Conservation (phyloP, 257 asterid genomes). For the Cynanchum wilfordii region DNA sequence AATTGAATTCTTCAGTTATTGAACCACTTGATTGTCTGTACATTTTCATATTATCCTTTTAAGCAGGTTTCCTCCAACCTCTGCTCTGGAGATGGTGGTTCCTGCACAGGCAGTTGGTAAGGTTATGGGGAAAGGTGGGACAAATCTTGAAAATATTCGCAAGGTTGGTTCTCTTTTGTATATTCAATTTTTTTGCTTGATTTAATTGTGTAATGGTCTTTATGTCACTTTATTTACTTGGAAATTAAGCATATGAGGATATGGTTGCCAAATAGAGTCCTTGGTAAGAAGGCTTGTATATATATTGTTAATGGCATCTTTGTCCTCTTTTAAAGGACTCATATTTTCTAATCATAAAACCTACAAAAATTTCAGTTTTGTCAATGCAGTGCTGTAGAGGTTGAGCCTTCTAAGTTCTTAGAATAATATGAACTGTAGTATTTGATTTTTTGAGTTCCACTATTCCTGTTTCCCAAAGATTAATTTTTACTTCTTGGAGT, state of each 20-base stretch:
- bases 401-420: background rate
- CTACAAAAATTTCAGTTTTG: background rate
- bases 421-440: background rate
- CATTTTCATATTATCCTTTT: slow-evolving; percentile 9
- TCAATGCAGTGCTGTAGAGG: background rate
- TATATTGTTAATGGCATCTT: background rate
- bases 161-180: slow-evolving; percentile 44
- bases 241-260: background rate
- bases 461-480: background rate
- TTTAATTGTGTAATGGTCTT: slow-evolving; percentile 1
- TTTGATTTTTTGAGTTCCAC: background rate
- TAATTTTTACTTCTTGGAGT: background rate
- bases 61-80: slow-evolving; percentile 71
- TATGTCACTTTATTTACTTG: background rate
- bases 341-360: background rate
- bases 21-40: background rate
- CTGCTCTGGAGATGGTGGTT: slow-evolving; percentile 72
- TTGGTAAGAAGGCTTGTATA: background rate
- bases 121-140: slow-evolving; percentile 86
- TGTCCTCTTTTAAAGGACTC: background rate
- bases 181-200: background rate
- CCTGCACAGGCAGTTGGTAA: slow-evolving; percentile 84
- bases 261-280: background rate
- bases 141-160: slow-evolving; percentile 84
- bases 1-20: background rate